Percentiles rank a stretch among this genome's conserved stretches.
Conservation (phyloP, 2,329 filamentous ascomycete species). For the Neoscytalidium dimidiatum region DNA sequence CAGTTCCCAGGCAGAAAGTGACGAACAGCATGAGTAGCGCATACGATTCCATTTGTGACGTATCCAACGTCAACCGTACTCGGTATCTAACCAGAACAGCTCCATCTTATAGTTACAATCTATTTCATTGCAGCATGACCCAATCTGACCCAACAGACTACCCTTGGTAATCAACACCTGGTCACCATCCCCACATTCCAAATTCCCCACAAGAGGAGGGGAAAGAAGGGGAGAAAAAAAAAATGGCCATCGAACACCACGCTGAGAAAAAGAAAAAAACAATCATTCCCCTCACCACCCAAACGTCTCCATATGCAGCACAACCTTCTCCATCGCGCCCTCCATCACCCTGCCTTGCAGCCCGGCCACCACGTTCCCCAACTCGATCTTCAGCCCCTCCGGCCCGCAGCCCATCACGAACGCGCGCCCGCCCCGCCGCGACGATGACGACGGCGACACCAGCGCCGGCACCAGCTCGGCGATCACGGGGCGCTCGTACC, state of each 20-base stretch:
- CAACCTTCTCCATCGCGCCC: not conserved
- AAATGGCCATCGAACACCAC: not conserved
- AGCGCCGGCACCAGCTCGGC: constrained; percentile 1
- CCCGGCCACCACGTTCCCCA: not conserved
- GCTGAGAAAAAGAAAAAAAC: not conserved
- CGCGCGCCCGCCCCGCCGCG: constrained; percentile 13
- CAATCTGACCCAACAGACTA: no score
- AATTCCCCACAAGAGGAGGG: not conserved
- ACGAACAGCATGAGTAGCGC: no score
- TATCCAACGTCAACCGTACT: no score
- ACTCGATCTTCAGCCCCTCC: constrained; percentile 4
- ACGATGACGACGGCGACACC: not conserved
- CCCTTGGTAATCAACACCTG: not conserved
- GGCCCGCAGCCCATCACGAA: constrained; percentile 9
- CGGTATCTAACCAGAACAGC: no score
- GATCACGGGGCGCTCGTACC: constrained; percentile 19
- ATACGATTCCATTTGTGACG: no score
- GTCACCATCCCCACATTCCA: not conserved
- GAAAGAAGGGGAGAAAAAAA: not conserved
- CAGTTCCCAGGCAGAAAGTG: no score
- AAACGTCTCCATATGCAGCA: constrained; percentile 26
- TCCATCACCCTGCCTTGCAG: not conserved
- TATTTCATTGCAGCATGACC: no score
- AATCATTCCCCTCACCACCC: constrained; percentile 22
- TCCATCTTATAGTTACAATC: no score